Conservation (phyloP, 306 rosid genomes). For the Calophaca sinica region DNA sequence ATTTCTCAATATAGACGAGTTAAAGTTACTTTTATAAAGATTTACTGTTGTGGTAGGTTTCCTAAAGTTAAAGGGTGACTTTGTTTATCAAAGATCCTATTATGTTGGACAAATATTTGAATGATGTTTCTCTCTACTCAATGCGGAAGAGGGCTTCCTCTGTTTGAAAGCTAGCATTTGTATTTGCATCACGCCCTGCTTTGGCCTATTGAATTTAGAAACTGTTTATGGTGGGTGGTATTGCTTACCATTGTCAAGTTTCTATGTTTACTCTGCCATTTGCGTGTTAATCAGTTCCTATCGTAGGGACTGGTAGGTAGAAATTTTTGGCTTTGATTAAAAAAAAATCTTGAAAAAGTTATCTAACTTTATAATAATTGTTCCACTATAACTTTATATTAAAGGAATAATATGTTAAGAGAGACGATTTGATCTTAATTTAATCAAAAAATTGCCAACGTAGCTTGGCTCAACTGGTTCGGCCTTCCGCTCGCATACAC, state of each 20-base stretch:
- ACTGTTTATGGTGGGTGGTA: constrained; percentile 7
- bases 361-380: constrained; percentile 54
- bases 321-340: constrained; percentile 12
- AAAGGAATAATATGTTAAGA: constrained; percentile 11
- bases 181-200: neutral
- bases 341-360: constrained; percentile 54
- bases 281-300: constrained; percentile 39
- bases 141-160: constrained; percentile 30
- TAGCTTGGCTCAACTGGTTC: too few relatives aligned
- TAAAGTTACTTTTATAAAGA: constrained; percentile 50
- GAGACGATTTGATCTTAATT: constrained; percentile 4
- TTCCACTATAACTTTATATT: constrained; percentile 36
- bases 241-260: constrained; percentile 37
- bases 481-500: too few relatives aligned
- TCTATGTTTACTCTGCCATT: constrained; percentile 24
- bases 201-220: neutral
- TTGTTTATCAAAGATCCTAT: constrained; percentile 5
- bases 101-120: constrained; percentile 44
- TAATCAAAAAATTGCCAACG: constrained; percentile 37
- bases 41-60: constrained; percentile 43
- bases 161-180: constrained; percentile 15
- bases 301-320: constrained; percentile 53
- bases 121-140: constrained; percentile 31
- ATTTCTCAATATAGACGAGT: constrained; percentile 28
- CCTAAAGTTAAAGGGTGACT: constrained; percentile 20